Percentiles rank a stretch among this genome's conserved stretches.
These are phyloP conservation scores for Nicotiana knightiana DNA, from an alignment of 257 asterid genomes.

Conservation along the genomic window DNA sequence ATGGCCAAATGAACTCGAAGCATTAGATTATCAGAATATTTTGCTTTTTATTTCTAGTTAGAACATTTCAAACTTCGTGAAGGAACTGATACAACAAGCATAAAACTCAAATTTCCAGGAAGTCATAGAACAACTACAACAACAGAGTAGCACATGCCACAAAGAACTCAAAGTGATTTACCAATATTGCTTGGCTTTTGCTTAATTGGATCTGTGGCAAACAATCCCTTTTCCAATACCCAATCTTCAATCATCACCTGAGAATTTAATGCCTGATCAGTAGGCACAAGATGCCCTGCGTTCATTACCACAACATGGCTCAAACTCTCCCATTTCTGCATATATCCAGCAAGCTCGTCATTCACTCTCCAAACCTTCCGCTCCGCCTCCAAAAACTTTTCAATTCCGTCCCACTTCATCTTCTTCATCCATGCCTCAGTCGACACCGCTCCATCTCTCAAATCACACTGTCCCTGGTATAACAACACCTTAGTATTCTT, in stretches of 20 bases:
- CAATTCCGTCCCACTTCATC: slow-evolving; percentile 59
- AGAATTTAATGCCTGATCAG: slow-evolving; percentile 71
- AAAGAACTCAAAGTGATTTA: background rate
- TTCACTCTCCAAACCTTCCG: slow-evolving; percentile 65
- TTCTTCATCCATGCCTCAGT: slow-evolving; percentile 66
- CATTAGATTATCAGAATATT: background rate
- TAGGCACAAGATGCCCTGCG: slow-evolving; percentile 89
- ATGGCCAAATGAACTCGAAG: too few relatives aligned
- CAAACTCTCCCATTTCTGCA: slow-evolving; percentile 57
- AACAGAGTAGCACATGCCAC: background rate
- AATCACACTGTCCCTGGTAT: slow-evolving; percentile 73
- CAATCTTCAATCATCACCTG: slow-evolving; percentile 81
- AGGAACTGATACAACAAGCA: background rate
- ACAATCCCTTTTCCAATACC: slow-evolving; percentile 63
- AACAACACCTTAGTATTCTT: slow-evolving; percentile 54
- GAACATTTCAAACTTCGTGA: background rate
- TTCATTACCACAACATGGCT: slow-evolving; percentile 64
- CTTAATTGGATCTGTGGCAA: slow-evolving; percentile 14
- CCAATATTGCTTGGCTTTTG: background rate
- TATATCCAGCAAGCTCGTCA: slow-evolving; percentile 60
- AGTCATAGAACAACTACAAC: background rate
- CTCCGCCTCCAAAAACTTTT: slow-evolving; percentile 53
- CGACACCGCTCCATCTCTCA: slow-evolving; percentile 65
- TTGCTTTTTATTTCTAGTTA: background rate
- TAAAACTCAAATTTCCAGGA: background rate